Evolutionary conservation across 2,329 filamentous ascomycete genomes (phyloP), one percentile per base, ranked within the genome.

Genomic region (Lasiodiplodia citricola): DNA sequence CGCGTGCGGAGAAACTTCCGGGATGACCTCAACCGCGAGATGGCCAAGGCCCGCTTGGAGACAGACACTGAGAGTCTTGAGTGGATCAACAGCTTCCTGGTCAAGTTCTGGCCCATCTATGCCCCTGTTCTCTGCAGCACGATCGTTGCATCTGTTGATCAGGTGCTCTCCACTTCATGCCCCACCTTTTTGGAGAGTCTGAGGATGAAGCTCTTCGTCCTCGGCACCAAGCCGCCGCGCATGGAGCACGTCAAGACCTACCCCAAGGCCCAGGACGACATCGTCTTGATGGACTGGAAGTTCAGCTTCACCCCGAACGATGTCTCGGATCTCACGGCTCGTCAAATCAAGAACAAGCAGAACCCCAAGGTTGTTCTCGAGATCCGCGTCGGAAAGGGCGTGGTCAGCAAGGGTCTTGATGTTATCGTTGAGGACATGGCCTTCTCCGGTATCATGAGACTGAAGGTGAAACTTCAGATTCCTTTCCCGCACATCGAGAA

Each of bases 81-180:
- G 80, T 99, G 96, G 96, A 98, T 99, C 80, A 99, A 99, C 85
- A 97, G 93, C 74, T 99, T 99, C 83, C 80, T 99, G 74, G 90
- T 96, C 82, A 99, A 99, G 80, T 99, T 99, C 83, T 99, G 96
- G 96, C 96, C 96, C 71, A 99, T 99, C 76, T 98, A 97, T 79
- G 93, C 96, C 67, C 96, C 96, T 1, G 93, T 98, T 11, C 87
- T 99, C 14, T 95, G 94, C 70, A 90, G 96, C 73, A 96, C 93
- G 25, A 92, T 99, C 75, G 92, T 98, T 81, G 93, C 90, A 79
- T 94, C 94, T 0, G 96, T 98, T 58, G 96, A 99, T 76, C 96
- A 98, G 83, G 94, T 99, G 63, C 85, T 99, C 68, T 97, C 94
- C 77, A 94, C 92, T 0, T 90, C 94, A 2, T 98, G 94, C 0